Percentiles rank a stretch among this genome's conserved stretches.
Evolutionary conservation across 441 rosid species (phyloP).

Genomic region (Macaranga tanarius): DNA sequence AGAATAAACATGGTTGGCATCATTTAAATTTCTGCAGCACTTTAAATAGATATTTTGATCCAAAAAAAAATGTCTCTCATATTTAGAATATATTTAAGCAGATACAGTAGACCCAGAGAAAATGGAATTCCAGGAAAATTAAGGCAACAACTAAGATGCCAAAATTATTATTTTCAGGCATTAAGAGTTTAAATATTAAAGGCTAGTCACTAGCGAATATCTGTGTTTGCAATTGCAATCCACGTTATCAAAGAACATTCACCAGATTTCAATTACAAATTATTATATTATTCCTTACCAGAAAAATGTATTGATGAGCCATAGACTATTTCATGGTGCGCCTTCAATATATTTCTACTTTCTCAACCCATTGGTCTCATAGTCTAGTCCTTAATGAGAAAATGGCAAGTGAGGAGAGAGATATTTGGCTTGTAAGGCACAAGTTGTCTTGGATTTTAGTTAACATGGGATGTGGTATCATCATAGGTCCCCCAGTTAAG

Average conservation of each 20-base stretch:
- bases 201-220: not conserved
- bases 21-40: too few species aligned
- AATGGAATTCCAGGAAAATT: not conserved
- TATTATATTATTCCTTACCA: not conserved
- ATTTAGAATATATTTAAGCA: not conserved
- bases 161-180: not conserved
- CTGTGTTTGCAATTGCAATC: not conserved
- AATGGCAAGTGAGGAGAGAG: too few species aligned
- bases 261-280: not conserved
- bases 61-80: not conserved
- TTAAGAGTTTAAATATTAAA: not conserved
- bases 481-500: too few species aligned
- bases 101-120: too few species aligned
- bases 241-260: not conserved
- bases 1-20: too few species aligned
- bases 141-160: not conserved
- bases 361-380: too few species aligned
- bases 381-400: too few species aligned
- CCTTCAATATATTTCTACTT: too few species aligned
- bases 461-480: too few species aligned
- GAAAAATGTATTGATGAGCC: not conserved
- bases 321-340: not conserved
- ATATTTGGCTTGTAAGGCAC: not conserved
- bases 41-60: not conserved
- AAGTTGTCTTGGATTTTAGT: too few species aligned